Conservation (phyloP, 495 filamentous ascomycete genomes). For the Daldinia vernicosa region DNA sequence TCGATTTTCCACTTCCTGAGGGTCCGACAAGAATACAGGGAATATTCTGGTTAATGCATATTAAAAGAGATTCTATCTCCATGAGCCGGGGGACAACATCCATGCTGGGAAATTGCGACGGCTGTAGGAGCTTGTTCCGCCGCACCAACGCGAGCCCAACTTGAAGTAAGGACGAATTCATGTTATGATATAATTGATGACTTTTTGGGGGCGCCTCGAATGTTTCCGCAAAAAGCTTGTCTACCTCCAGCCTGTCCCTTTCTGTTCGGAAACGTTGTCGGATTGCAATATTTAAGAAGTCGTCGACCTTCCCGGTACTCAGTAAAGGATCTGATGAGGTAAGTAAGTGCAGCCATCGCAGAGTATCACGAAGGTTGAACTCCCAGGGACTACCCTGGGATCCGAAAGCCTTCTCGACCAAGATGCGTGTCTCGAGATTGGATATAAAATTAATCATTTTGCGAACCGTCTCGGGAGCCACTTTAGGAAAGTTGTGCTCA, state of each 20-base stretch:
- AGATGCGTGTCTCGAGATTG: conserved; percentile 73
- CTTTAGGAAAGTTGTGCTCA: conserved; percentile 72
- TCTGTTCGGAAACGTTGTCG: conserved; percentile 83
- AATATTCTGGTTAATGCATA: conserved; percentile 85
- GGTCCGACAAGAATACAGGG: conserved; percentile 89
- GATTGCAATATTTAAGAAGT: conserved; percentile 85
- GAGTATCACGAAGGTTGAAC: conserved; percentile 92
- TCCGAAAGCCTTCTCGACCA: conserved; percentile 71
- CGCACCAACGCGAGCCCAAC: conserved; percentile 78
- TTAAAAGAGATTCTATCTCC: conserved; percentile 83
- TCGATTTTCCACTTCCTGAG: conserved; percentile 87
- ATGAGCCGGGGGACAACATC: conserved; percentile 67
- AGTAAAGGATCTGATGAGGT: conserved; percentile 64
- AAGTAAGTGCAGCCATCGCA: conserved; percentile 85
- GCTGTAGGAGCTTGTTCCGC: conserved; percentile 67
- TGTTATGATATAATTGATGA: conserved; percentile 72
- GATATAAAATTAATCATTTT: conserved; percentile 84
- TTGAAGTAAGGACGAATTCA: conserved; percentile 64
- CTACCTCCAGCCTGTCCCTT: conserved; percentile 70
- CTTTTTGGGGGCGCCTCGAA: conserved; percentile 51
- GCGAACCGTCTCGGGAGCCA: conserved; percentile 62
- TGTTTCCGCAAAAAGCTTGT: conserved; percentile 65
- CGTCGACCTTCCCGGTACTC: conserved; percentile 59
- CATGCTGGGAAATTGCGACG: conserved; percentile 62
- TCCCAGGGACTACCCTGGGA: conserved; percentile 93